These are phyloP conservation scores for Aureobasidium leucospermi DNA, from an alignment of 2,329 filamentous ascomycete species.

Conservation along the genomic window DNA sequence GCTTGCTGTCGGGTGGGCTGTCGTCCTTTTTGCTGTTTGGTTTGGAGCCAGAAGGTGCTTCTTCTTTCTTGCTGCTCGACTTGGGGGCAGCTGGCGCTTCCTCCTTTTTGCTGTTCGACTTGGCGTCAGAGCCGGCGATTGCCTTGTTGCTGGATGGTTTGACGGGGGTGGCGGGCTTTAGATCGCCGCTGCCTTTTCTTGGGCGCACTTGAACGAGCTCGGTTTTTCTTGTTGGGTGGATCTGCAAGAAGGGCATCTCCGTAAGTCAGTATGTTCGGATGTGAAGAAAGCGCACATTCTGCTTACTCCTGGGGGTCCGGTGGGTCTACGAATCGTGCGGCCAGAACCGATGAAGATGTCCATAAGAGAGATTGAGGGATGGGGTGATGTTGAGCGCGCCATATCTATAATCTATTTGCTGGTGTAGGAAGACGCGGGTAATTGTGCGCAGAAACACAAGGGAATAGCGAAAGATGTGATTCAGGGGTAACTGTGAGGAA, in stretches of 20 bases:
- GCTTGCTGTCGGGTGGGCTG: not conserved
- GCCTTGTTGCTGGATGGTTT: no score
- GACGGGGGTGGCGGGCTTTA: not conserved
- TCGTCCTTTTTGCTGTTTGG: not conserved
- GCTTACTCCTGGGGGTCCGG: constrained; percentile 12
- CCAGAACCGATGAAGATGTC: constrained; percentile 14
- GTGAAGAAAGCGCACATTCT: not conserved
- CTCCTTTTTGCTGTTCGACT: not conserved
- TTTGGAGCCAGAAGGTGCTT: not conserved
- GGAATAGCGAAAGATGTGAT: not conserved
- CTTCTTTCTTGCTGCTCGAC: not conserved
- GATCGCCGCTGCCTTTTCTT: not conserved
- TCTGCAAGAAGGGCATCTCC: not conserved
- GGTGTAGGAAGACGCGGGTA: not conserved
- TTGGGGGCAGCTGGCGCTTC: not conserved
- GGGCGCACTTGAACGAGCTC: not conserved
- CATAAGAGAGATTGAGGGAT: not conserved
- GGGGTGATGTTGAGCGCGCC: not conserved
- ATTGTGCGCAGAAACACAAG: not conserved
- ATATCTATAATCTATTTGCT: not conserved
- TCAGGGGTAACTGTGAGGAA: not conserved
- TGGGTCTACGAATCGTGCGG: constrained; percentile 7
- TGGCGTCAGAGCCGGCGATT: not conserved
- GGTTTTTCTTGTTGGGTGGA: not conserved
- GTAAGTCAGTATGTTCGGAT: constrained; percentile 4